Evolutionary conservation across 371 early-diverging fungal species (phyloP).

Genomic region (Haplosporangium sp.): DNA sequence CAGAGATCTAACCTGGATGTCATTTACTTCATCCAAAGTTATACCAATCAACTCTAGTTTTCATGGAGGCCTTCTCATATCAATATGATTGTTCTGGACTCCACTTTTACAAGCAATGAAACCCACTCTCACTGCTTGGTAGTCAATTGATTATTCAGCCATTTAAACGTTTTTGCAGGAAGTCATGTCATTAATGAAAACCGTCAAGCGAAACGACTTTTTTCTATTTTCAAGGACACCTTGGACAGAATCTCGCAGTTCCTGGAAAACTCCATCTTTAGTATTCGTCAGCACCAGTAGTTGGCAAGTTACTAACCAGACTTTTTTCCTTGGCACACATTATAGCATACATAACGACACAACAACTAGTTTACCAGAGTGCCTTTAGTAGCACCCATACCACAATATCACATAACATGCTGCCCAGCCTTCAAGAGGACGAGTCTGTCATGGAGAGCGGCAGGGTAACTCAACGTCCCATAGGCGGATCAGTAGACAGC

Average conservation of each 20-base stretch:
- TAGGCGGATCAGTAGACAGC: slow-evolving; percentile 39
- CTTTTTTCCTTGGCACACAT: not conserved
- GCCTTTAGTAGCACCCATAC: not conserved
- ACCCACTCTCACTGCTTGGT: not conserved
- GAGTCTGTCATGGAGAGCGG: slow-evolving; percentile 38
- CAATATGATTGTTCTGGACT: not conserved
- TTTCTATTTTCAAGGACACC: no score
- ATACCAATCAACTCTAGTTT: not conserved
- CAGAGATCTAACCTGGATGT: not conserved
- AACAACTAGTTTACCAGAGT: not conserved
- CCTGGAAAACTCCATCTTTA: not conserved
- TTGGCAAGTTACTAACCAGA: not conserved
- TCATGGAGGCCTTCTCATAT: not conserved
- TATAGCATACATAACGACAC: slow-evolving; percentile 1
- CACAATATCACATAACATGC: slow-evolving; percentile 17
- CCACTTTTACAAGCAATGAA: not conserved
- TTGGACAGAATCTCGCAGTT: not conserved
- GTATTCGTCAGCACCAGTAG: not conserved
- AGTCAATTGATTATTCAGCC: no score
- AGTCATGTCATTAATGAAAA: not conserved
- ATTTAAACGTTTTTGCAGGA: not conserved
- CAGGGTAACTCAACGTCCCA: slow-evolving; percentile 23
- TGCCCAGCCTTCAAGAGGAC: slow-evolving; percentile 41
- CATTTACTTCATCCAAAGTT: not conserved
- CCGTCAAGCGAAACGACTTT: no score